These are phyloP conservation scores for Argentina anserina DNA, from an alignment of 306 rosid species.

Conservation along the genomic window DNA sequence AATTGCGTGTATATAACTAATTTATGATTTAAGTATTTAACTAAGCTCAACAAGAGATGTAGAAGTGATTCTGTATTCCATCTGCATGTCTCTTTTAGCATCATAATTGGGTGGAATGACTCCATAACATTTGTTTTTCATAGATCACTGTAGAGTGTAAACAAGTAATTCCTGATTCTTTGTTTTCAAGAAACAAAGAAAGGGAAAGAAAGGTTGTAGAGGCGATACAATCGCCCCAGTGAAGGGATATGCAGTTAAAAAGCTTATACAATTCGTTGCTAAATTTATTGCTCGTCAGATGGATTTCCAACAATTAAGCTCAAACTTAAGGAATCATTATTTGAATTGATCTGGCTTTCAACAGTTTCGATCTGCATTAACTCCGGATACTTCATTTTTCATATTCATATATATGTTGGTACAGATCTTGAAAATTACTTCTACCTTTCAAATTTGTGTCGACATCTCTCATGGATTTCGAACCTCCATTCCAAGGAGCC, in stretches of 20 bases:
- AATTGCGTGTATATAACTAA: too few species aligned
- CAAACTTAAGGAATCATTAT: neutral
- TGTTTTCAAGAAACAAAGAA: too few species aligned
- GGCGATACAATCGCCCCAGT: too few species aligned
- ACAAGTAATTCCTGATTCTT: neutral
- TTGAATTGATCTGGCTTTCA: neutral
- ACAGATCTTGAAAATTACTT: neutral
- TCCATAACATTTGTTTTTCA: too few species aligned
- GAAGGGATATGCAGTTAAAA: too few species aligned
- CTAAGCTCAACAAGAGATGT: neutral
- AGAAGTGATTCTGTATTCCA: too few species aligned
- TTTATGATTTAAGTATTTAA: too few species aligned
- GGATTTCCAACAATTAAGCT: neutral
- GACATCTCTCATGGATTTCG: slow-evolving; percentile 43
- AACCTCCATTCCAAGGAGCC: slow-evolving; percentile 53
- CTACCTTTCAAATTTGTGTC: neutral
- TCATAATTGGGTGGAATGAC: too few species aligned
- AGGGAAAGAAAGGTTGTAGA: neutral
- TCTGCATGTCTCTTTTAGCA: too few species aligned
- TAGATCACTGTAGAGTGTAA: too few species aligned
- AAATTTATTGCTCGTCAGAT: neutral
- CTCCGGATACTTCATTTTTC: neutral
- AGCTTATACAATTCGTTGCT: neutral
- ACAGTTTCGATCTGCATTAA: neutral
- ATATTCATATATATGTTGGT: neutral